Evolutionary conservation across 495 filamentous ascomycete genomes (phyloP).

Genomic region (Aspergillus hancockii): DNA sequence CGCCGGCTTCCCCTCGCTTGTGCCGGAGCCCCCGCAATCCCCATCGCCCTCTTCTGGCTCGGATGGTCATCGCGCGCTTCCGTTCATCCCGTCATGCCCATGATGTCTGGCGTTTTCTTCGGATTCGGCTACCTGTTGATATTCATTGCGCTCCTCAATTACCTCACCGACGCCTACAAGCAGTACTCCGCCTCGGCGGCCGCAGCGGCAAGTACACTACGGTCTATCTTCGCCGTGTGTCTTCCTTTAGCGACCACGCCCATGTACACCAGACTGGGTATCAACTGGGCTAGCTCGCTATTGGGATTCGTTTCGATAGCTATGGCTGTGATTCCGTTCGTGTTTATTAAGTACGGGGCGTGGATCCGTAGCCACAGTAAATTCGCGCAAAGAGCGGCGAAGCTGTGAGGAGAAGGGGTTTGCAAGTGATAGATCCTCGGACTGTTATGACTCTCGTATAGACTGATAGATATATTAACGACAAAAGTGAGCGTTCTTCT

Average conservation of each 20-base stretch:
- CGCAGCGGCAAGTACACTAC: slow-evolving; percentile 38
- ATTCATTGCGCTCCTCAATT: slow-evolving; percentile 50
- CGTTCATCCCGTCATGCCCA: slow-evolving; percentile 50
- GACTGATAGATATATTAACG: neutral
- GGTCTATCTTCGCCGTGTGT: slow-evolving; percentile 55
- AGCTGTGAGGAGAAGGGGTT: neutral
- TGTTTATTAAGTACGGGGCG: slow-evolving; percentile 38
- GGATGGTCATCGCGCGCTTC: slow-evolving; percentile 49
- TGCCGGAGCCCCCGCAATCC: slow-evolving; percentile 52
- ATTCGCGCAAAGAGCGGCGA: slow-evolving; percentile 12
- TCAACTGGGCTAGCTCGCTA: slow-evolving; percentile 56
- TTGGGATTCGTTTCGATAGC: slow-evolving; percentile 42
- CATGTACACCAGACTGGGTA: slow-evolving; percentile 58
- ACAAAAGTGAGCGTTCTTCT: too few species aligned
- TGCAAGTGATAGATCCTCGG: neutral
- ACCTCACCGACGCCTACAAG: slow-evolving; percentile 54
- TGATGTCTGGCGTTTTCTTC: slow-evolving; percentile 48
- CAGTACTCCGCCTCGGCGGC: slow-evolving; percentile 28
- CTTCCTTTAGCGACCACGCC: slow-evolving; percentile 60
- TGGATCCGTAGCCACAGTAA: slow-evolving; percentile 28
- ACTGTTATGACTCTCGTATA: neutral
- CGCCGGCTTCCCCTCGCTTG: slow-evolving; percentile 57
- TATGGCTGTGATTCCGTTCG: slow-evolving; percentile 44
- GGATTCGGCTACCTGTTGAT: slow-evolving; percentile 52
- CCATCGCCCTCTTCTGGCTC: slow-evolving; percentile 60